Percentiles rank a stretch among this genome's conserved stretches.
These are phyloP conservation scores for Closterium sp. DNA, from an alignment of 139 green algal species.

Conservation along the genomic window DNA sequence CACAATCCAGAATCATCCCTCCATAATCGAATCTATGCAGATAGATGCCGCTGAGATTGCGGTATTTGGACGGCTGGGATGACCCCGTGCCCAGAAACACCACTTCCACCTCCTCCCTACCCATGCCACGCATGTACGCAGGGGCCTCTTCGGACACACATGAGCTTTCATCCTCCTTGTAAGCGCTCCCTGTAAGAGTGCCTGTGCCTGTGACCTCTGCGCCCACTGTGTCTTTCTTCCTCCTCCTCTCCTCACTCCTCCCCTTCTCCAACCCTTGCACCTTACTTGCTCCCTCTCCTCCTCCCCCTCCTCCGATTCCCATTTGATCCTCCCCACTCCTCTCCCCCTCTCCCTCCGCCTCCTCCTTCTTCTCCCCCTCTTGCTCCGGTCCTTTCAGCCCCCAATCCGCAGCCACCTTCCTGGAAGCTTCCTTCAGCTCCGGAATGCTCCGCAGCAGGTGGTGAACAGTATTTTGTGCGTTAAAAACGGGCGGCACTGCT, in stretches of 20 bases:
- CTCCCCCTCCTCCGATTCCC: neutral
- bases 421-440: neutral
- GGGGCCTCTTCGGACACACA: no score
- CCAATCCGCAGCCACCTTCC: neutral
- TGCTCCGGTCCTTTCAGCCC: neutral
- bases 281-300: neutral
- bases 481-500: neutral
- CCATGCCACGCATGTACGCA: neutral
- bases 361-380: neutral
- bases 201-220: neutral
- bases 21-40: conserved; percentile 69
- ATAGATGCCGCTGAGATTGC: conserved; percentile 88
- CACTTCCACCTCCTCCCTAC: conserved; percentile 47
- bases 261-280: neutral
- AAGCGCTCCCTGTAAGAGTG: neutral
- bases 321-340: neutral
- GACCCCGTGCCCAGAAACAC: conserved; percentile 62
- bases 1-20: conserved; percentile 86
- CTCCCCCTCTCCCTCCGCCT: neutral
- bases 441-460: neutral
- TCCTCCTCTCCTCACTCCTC: neutral
- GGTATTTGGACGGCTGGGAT: conserved; percentile 87
- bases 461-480: neutral
- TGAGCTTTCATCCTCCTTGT: no score
- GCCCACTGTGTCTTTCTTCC: neutral